A percentile compares a stretch with the other conserved stretches of the same genome.
Conservation (phyloP, 306 rosid species). For the Dryas octopetala region DNA sequence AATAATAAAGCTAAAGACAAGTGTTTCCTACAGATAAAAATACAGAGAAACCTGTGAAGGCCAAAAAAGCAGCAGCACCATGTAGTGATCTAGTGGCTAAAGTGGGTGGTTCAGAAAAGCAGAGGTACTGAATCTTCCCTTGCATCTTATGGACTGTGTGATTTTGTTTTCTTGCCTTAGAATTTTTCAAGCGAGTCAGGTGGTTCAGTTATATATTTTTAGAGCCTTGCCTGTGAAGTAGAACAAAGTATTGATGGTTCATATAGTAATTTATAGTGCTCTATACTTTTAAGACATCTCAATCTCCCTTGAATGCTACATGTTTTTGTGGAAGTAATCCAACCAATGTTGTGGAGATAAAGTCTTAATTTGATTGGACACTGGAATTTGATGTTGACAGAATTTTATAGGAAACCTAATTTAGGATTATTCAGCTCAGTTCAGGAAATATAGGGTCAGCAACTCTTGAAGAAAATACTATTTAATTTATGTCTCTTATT, state of each 20-base stretch:
- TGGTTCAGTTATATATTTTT: not conserved
- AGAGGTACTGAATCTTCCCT: constrained; percentile 49
- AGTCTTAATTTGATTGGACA: not conserved
- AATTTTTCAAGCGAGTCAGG: not conserved
- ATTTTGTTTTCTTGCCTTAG: not conserved
- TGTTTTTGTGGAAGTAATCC: not conserved
- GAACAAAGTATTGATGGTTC: not conserved
- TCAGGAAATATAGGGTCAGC: not conserved
- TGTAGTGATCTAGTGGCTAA: constrained; percentile 49
- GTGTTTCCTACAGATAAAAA: not conserved
- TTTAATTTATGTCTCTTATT: not conserved
- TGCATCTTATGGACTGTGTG: not conserved
- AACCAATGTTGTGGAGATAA: not conserved
- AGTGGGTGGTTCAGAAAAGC: constrained; percentile 73
- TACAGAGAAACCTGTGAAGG: constrained; percentile 49
- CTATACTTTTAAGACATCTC: not conserved
- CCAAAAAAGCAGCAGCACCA: constrained; percentile 47
- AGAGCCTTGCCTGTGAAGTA: not conserved
- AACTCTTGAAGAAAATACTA: not conserved
- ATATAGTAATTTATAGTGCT: not conserved
- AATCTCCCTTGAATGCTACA: not conserved
- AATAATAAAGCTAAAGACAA: no score
- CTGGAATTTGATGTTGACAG: not conserved
- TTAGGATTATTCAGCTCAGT: not conserved
- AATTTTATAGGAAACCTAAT: not conserved